Evolutionary conservation across 2,329 filamentous ascomycete genomes (phyloP).

Genomic region (Trichoderma sp.): DNA sequence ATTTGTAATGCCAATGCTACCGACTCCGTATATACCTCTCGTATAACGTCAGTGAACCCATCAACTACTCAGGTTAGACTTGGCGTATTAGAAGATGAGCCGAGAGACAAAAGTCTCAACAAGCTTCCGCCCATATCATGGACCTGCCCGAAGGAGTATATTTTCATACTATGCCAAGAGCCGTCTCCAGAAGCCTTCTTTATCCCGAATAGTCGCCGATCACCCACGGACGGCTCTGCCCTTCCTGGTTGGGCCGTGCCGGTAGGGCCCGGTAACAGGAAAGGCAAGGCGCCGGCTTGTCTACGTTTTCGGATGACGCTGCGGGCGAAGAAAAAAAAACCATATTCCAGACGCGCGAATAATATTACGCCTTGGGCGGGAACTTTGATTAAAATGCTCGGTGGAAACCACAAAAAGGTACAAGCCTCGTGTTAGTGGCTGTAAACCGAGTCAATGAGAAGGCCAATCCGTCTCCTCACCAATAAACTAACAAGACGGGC

Average conservation of each 20-base stretch:
- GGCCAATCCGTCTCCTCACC: not conserved
- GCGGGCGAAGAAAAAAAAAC: not conserved
- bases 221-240: not conserved
- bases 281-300: not conserved
- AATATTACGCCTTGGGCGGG: not conserved
- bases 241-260: not conserved
- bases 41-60: not conserved
- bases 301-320: not conserved
- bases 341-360: not conserved
- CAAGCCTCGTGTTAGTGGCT: not conserved
- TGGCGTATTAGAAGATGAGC: not conserved
- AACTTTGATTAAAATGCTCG: not conserved
- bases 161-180: not conserved
- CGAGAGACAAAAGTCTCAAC: not conserved
- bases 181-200: not conserved
- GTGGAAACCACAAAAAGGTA: not conserved
- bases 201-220: not conserved
- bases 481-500: not conserved
- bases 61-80: not conserved
- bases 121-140: not conserved
- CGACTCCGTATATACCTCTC: not conserved
- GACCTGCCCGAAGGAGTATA: conserved; percentile 4
- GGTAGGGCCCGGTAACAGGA: not conserved
- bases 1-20: not conserved
- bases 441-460: not conserved